A percentile compares a stretch with the other conserved stretches of the same genome.
Evolutionary conservation across 768 basidiomycete genomes (phyloP).

Genomic region (Neoboletus magnificus): DNA sequence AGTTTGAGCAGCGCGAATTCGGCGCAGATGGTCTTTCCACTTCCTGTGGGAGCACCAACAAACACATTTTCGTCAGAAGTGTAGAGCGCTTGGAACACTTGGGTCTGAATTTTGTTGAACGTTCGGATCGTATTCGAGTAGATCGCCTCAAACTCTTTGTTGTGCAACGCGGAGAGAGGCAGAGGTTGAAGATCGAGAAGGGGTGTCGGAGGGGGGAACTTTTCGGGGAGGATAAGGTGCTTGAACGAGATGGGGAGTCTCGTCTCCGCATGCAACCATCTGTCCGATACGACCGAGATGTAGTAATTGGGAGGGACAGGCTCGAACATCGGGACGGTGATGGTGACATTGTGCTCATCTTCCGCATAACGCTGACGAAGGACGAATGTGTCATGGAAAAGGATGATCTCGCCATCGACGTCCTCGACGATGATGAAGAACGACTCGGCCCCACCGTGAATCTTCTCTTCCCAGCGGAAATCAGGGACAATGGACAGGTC

Average conservation of each 20-base stretch:
- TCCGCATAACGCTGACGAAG: conserved; percentile 90
- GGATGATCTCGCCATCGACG: conserved; percentile 93
- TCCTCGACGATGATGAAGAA: conserved; percentile 96
- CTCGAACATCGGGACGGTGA: conserved; percentile 96
- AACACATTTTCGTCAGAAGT: conserved; percentile 96
- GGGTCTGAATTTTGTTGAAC: conserved; percentile 99
- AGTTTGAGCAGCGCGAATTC: conserved; percentile 94
- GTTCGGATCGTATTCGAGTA: conserved; percentile 77
- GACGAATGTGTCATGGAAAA: conserved; percentile 92
- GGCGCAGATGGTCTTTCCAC: conserved; percentile 96
- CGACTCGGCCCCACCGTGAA: conserved; percentile 83
- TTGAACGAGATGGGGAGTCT: conserved; percentile 96
- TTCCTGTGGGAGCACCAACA: conserved; percentile 94
- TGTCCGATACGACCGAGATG: conserved; percentile 90
- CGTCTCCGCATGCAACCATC: conserved; percentile 95
- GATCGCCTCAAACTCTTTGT: conserved; percentile 86
- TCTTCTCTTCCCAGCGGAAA: conserved; percentile 96
- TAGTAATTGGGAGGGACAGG: conserved; percentile 98
- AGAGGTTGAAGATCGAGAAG: conserved; percentile 91
- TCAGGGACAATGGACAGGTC: conserved; percentile 96
- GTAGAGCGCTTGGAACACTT: conserved; percentile 97
- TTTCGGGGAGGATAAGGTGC: conserved; percentile 94
- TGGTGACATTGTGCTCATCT: conserved; percentile 90
- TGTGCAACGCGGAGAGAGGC: conserved; percentile 88
- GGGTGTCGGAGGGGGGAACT: conserved; percentile 90